Conservation (phyloP, 2,329 filamentous ascomycete genomes). For the Aspergillus vadensis region DNA sequence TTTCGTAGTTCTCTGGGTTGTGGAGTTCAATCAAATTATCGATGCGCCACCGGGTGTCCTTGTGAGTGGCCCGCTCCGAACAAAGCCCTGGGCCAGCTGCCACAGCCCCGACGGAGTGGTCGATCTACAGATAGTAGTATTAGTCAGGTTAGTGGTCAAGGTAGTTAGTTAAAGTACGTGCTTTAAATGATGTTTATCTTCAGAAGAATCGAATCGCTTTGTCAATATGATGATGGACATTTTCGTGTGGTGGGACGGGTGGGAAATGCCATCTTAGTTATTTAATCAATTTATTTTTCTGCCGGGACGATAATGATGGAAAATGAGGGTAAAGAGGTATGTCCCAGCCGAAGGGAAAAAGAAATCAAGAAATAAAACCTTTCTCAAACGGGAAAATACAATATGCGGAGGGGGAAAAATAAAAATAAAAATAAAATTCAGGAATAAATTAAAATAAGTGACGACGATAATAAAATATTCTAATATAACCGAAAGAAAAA, state of each 20-base stretch:
- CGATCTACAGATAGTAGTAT: slow-evolving; percentile 10
- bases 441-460: neutral
- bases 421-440: neutral
- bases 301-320: neutral
- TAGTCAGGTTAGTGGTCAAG: neutral
- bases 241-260: neutral
- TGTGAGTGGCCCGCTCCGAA: slow-evolving; percentile 6
- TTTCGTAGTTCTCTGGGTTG: neutral
- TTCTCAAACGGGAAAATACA: neutral
- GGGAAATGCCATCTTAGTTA: neutral
- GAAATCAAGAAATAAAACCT: neutral
- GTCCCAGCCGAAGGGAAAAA: neutral
- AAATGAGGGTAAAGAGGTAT: neutral
- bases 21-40: slow-evolving; percentile 9
- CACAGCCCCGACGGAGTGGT: slow-evolving; percentile 7
- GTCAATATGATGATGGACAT: neutral
- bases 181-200: neutral
- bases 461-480: neutral
- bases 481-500: neutral
- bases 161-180: neutral
- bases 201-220: neutral
- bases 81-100: slow-evolving; percentile 10
- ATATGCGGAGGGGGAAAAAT: neutral
- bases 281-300: too few relatives aligned
- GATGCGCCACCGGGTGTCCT: slow-evolving; percentile 7